These are phyloP conservation scores for Micractinium conductrix DNA, from an alignment of 139 green algal species.

Conservation along the genomic window DNA sequence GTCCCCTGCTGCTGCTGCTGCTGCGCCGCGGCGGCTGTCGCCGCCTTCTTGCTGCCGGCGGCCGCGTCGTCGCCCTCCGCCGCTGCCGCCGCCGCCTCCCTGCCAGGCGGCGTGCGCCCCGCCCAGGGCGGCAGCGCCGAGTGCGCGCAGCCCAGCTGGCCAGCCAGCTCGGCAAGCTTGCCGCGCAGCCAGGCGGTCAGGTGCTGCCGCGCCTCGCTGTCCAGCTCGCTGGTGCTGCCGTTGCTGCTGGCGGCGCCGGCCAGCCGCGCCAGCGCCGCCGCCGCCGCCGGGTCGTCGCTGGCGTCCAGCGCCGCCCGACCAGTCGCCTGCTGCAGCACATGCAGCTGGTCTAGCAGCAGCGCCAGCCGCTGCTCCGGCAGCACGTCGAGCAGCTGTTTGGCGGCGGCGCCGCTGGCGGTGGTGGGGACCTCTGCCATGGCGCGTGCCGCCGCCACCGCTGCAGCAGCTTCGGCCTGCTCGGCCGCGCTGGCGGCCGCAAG, in stretches of 20 bases:
- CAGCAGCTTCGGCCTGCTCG: constrained; percentile 17
- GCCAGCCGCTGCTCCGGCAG: constrained; percentile 46
- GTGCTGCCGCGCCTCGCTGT: background rate
- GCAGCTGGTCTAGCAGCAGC: constrained; percentile 29
- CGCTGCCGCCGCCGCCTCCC: background rate
- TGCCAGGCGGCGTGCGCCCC: background rate
- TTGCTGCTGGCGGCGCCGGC: constrained; percentile 1
- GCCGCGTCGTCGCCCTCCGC: background rate
- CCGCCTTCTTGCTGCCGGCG: background rate
- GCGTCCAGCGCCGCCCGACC: constrained; percentile 19
- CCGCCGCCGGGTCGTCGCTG: background rate
- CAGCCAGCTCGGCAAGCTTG: constrained; percentile 10
- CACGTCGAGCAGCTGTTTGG: constrained; percentile 49
- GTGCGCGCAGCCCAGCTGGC: background rate
- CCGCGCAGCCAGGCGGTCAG: constrained; percentile 13
- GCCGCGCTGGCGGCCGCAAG: background rate
- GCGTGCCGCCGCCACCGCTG: background rate
- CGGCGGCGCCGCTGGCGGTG: constrained; percentile 28
- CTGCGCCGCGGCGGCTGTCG: background rate
- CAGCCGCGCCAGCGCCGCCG: background rate
- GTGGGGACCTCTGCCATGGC: constrained; percentile 31
- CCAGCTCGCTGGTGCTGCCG: background rate
- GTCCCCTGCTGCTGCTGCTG: background rate
- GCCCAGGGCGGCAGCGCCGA: background rate
- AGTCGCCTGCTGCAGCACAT: constrained; percentile 1